Evolutionary conservation across 805 yeast genomes (phyloP), one percentile per base, ranked within the genome.

Genomic region (Isabelozyma heimii): DNA sequence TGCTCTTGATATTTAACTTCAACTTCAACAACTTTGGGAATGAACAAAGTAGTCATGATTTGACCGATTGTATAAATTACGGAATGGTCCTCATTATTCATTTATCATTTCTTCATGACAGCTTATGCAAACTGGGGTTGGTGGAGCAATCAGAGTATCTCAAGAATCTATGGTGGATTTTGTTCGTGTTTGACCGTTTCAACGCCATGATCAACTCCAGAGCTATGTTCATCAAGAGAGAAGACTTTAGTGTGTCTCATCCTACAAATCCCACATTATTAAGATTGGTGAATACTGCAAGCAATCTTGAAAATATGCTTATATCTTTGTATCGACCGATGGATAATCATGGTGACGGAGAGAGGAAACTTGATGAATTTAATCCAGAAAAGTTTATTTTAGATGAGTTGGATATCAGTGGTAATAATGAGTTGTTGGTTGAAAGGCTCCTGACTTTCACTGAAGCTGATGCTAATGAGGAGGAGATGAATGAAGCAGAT

Each of bases 231-330:
- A 61, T 69, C 38, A 58, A 59, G 43, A 54, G 54, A 30, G 67
- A 61, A 15, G 75, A 70, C 53, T 69, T 62, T 56, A 66, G 69
- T 52, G 47, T 65, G 27, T 69, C 63, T 42, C 50, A 62, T 15
- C 72, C 72, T 7, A 47, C 53, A 30, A 59, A 62, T 52, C 52
- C 56, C 24, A 55, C 57, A 43, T 45, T 67, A 8, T 48, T 62
- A 27, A 62, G 59, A 27, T 42, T 67, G 48, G 66, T 65, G n/a
- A 64, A 63, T 49, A 47, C 65, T 47, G 64, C 62, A 3, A 45
- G 58, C n/a, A 46, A 59, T 5, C 51, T 62, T n/a, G 71, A 66
- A 46, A 54, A 54, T 45, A 62, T 63, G 65, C 42, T 58, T 26
- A 43, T 52, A 37, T 60, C 61, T 14, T 51, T 59, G 9, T 66